A percentile compares a stretch with the other conserved stretches of the same genome.
Evolutionary conservation across 805 yeast species (phyloP).

Genomic region (Ogataea nakhonphanomensis): DNA sequence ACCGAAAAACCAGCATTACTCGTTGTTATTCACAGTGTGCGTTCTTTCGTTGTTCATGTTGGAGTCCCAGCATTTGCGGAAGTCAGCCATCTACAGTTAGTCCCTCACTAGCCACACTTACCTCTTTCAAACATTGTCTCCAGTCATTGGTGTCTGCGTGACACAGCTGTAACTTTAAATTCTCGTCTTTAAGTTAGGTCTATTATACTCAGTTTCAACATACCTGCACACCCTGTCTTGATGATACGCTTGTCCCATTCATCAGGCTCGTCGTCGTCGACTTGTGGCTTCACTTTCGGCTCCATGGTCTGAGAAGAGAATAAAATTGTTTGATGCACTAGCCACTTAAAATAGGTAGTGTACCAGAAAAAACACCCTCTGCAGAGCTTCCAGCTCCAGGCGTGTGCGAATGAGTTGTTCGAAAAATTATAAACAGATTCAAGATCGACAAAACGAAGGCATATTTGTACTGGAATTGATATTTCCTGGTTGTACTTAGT

Average conservation of each 20-base stretch:
- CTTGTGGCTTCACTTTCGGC: conserved; percentile 5
- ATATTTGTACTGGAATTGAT: conserved; percentile 3
- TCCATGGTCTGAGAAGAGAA: conserved; percentile 1
- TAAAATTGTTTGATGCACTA: not conserved
- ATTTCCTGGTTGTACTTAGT: conserved; percentile 1
- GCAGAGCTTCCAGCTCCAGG: not conserved
- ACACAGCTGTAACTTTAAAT: conserved; percentile 65
- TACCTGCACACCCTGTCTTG: conserved; percentile 69
- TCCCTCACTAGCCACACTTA: conserved; percentile 29
- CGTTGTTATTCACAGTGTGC: conserved; percentile 34
- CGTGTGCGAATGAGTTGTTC: conserved; percentile 19
- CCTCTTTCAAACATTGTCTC: conserved; percentile 68
- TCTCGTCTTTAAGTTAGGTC: conserved; percentile 47
- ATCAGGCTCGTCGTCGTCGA: conserved; percentile 61
- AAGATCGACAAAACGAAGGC: conserved; percentile 7
- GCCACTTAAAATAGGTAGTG: not conserved
- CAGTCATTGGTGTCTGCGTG: conserved; percentile 82
- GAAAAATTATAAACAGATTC: conserved; percentile 11
- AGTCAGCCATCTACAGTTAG: conserved; percentile 37
- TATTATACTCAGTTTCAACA: conserved; percentile 17
- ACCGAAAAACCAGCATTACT: no score
- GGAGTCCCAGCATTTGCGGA: conserved; percentile 41
- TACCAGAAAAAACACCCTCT: no score
- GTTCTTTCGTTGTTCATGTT: conserved; percentile 39
- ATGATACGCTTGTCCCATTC: conserved; percentile 74